phyloP scores from a whole-genome alignment of 2,329 filamentous ascomycete species.

The Fusarium sp. region DNA sequence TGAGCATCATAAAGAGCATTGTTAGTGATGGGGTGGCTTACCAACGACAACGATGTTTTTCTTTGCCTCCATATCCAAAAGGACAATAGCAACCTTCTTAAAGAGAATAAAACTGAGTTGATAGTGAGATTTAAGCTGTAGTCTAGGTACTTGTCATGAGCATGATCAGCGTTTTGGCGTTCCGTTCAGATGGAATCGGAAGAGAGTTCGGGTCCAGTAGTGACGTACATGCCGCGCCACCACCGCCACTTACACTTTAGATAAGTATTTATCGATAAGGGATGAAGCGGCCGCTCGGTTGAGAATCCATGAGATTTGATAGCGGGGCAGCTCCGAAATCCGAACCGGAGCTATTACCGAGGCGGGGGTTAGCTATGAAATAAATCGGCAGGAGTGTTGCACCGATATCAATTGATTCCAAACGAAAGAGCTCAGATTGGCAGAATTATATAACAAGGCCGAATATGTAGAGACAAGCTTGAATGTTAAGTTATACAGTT shows the following conservation, averaged over 20 bases:
- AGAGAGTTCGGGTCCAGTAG: not conserved
- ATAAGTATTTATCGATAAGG: slow-evolving; percentile 15
- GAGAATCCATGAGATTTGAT: slow-evolving; percentile 1
- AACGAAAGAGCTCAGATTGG: not conserved
- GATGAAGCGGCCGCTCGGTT: not conserved
- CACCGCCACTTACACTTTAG: not conserved
- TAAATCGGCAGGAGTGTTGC: slow-evolving; percentile 13
- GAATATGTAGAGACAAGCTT: not conserved
- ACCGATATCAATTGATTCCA: slow-evolving; percentile 24
- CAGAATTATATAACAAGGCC: slow-evolving; percentile 13
- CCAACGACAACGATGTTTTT: slow-evolving; percentile 65
- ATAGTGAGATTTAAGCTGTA: not conserved
- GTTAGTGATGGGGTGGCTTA: slow-evolving; percentile 46
- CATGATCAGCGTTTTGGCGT: slow-evolving; percentile 4
- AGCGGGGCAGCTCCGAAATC: slow-evolving; percentile 22
- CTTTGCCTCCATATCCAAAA: slow-evolving; percentile 51
- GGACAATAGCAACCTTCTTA: not conserved
- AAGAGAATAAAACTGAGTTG: not conserved
- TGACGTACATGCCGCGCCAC: slow-evolving; percentile 28
- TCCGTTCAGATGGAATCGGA: slow-evolving; percentile 8
- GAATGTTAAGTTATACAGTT: not conserved
- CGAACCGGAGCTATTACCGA: slow-evolving; percentile 34
- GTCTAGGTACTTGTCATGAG: slow-evolving; percentile 14
- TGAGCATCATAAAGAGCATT: not conserved
- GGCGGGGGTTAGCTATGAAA: slow-evolving; percentile 25